Conservation (phyloP, 202 grass and related monocot species). For the Panicum virgatum region DNA sequence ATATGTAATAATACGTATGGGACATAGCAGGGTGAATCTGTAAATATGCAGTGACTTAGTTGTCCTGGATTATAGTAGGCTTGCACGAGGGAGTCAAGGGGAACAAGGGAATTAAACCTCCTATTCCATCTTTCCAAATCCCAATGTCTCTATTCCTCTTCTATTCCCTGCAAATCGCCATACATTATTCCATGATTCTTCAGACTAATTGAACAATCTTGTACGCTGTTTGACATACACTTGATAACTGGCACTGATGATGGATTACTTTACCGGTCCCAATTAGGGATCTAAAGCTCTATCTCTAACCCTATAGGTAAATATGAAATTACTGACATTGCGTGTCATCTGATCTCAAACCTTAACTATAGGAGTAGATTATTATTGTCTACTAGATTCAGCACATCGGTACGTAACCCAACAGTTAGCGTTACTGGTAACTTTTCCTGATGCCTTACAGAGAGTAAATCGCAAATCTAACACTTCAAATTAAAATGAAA, state of each 20-base stretch:
- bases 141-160: slow-evolving; percentile 62
- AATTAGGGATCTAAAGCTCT: slow-evolving; percentile 39
- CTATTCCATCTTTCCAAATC: slow-evolving; percentile 65
- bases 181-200: slow-evolving; percentile 46
- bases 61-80: slow-evolving; percentile 25
- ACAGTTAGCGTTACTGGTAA: neutral
- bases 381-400: neutral
- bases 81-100: slow-evolving; percentile 59
- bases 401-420: neutral
- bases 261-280: slow-evolving; percentile 58
- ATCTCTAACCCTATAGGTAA: slow-evolving; percentile 32
- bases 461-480: neutral
- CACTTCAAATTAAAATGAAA: neutral
- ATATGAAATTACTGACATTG: slow-evolving; percentile 51
- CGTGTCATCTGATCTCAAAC: slow-evolving; percentile 18
- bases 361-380: slow-evolving; percentile 7
- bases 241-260: slow-evolving; percentile 32
- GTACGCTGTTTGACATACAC: slow-evolving; percentile 26
- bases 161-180: slow-evolving; percentile 44
- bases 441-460: too few relatives aligned
- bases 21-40: neutral
- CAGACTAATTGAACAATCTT: slow-evolving; percentile 26
- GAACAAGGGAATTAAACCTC: slow-evolving; percentile 61
- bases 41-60: slow-evolving; percentile 8
- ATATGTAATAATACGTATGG: neutral